phyloP scores from a whole-genome alignment of 106 monocot species.

The Dactylorhiza incarnata region DNA sequence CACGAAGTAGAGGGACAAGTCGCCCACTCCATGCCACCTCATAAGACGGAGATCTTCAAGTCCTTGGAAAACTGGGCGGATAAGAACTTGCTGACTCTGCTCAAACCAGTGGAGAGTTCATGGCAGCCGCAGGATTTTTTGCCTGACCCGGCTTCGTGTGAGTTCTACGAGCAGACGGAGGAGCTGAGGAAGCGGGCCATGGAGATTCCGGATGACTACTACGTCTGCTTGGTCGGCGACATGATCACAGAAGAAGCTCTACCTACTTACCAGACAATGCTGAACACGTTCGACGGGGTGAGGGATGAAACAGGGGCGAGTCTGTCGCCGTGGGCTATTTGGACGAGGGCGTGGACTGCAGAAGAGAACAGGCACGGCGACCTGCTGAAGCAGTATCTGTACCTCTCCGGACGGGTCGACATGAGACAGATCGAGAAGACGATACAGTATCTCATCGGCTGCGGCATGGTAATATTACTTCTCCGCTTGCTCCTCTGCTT shows the following conservation, averaged over 20 bases:
- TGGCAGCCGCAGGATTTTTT: conserved; percentile 22
- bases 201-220: conserved; percentile 17
- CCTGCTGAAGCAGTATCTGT: conserved; percentile 14
- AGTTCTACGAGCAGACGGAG: conserved; percentile 1
- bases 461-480: conserved; percentile 20
- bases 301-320: conserved; percentile 17
- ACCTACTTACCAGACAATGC: conserved; percentile 12
- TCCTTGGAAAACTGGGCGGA: conserved; percentile 11
- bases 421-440: conserved; percentile 20
- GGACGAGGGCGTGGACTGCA: conserved; percentile 16
- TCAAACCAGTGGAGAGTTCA: conserved; percentile 18
- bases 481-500: too few relatives aligned
- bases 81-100: conserved; percentile 3
- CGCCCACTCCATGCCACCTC: conserved; percentile 20
- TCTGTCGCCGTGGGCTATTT: conserved; percentile 6
- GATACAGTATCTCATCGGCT: conserved; percentile 15
- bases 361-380: conserved; percentile 22
- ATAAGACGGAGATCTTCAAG: conserved; percentile 16
- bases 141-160: background rate
- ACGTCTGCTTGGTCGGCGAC: conserved; percentile 14
- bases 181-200: conserved; percentile 5
- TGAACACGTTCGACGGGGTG: conserved; percentile 11
- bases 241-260: conserved; percentile 20
- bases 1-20: conserved; percentile 17
- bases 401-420: conserved; percentile 13